Percentiles rank a stretch among this genome's conserved stretches.
These are phyloP conservation scores for Castanospermum australe DNA, from an alignment of 306 rosid genomes.

Conservation along the genomic window DNA sequence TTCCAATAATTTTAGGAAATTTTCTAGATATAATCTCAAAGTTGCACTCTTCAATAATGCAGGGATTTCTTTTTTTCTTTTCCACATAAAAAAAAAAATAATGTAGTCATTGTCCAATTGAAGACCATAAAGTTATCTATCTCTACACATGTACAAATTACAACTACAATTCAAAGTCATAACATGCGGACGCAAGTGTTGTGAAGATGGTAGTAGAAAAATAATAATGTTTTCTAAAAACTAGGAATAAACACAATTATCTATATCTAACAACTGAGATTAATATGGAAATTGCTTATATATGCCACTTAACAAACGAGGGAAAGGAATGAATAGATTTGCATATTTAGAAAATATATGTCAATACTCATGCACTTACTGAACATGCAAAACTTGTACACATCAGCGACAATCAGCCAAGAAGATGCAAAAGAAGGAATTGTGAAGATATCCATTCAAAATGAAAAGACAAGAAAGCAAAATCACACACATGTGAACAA, in stretches of 20 bases:
- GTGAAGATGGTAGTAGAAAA: background rate
- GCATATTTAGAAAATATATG: background rate
- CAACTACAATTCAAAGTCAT: background rate
- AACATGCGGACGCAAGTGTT: background rate
- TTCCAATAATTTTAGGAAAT: slow-evolving; percentile 14
- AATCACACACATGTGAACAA: background rate
- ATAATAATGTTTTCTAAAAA: background rate
- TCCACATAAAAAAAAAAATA: too few relatives aligned
- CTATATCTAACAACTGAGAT: background rate
- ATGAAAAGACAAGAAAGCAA: background rate
- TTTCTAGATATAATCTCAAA: slow-evolving; percentile 11
- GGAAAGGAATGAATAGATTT: background rate
- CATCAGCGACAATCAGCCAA: background rate
- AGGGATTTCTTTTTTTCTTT: background rate
- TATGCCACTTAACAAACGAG: background rate
- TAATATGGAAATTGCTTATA: background rate
- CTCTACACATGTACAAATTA: background rate
- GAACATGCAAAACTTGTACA: background rate
- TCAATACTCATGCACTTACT: background rate
- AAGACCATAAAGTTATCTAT: background rate
- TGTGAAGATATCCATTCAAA: background rate
- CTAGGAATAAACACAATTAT: background rate
- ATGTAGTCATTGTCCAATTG: background rate
- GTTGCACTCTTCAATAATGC: background rate
- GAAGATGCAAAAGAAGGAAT: background rate